These are phyloP conservation scores for Besnoitia besnoiti DNA, from an alignment of 169 alveolate genomes.

Conservation along the genomic window DNA sequence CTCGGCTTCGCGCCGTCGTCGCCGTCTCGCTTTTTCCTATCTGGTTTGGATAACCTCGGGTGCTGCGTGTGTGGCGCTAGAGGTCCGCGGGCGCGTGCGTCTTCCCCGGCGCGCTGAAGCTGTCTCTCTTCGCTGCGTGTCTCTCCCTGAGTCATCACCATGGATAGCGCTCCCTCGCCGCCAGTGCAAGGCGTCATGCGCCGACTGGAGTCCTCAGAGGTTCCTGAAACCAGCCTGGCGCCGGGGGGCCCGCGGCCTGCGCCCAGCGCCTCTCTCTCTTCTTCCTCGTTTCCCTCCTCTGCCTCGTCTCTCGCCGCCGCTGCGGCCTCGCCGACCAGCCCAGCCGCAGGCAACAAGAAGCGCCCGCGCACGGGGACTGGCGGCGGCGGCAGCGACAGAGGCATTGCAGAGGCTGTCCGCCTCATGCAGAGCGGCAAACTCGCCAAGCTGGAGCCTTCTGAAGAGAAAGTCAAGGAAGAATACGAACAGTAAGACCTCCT, in stretches of 20 bases:
- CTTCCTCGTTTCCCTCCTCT: not conserved
- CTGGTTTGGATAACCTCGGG: too few species aligned
- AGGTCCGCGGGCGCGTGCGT: too few species aligned
- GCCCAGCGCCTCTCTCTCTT: not conserved
- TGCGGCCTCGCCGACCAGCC: not conserved
- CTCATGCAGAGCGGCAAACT: constrained; percentile 22
- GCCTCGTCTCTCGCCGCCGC: not conserved
- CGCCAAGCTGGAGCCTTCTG: constrained; percentile 24
- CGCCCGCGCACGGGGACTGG: not conserved
- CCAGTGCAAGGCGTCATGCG: not conserved
- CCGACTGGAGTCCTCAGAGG: not conserved
- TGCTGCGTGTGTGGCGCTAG: too few species aligned
- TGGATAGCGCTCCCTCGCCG: not conserved
- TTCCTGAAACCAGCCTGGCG: not conserved
- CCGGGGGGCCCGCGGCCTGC: not conserved
- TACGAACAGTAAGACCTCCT: constrained; percentile 11
- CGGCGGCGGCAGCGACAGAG: constrained; percentile 17
- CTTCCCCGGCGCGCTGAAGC: too few species aligned
- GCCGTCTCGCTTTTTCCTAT: too few species aligned
- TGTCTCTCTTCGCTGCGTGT: too few species aligned
- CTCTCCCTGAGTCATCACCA: too few species aligned
- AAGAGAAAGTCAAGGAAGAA: constrained; percentile 16
- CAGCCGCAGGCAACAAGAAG: not conserved
- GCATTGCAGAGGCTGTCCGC: constrained; percentile 14
- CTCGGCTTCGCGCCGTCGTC: too few species aligned